Evolutionary conservation across 1,139 yeast species (phyloP), one percentile per base, ranked within the genome.

Genomic region (Taphrina communis): DNA sequence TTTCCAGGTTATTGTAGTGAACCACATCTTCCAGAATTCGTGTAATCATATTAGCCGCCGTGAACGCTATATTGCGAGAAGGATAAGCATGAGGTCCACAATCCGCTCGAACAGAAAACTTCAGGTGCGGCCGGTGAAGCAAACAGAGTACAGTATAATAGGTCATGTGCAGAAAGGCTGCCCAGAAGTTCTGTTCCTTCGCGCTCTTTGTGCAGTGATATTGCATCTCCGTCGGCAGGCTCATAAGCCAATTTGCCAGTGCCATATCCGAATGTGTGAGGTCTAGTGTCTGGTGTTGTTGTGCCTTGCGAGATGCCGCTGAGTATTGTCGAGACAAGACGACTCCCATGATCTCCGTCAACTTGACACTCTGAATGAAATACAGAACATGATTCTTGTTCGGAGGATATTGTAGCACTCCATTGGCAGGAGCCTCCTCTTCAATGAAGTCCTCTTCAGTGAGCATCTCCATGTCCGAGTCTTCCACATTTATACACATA

Each of bases 41-140:
- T 6, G 89, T 85, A 72, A 89, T 87, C 88, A 88, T 88, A 75
- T 90, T 86, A 0, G 95, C 91, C 0, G 96, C 91, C 77, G 89
- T 93, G 80, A 89, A 89, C 1, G 93, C 88, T 72, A 90, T 89
- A 14, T 94, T 92, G 89, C 94, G 87, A 7, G 91, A 86, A 0
- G 94, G 92, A 76, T 87, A 88, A 69, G 83, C 85, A 75, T 83
- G 85, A 74, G 82, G 83, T 62, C 71, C 59, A 39, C 55, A 25
- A 84, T 73, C 65, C 76, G 46, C 31, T 53, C 53, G 51, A 48
- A 74, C 72, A 8, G 75, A 69, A 59, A 75, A 74, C 21, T 75
- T 72, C 70, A 89, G 85, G 74, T 88, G 88, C 9, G 91, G 85
- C 67, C 93, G 81, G 76, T 90, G 96, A 59, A 89, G 85, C 73